Evolutionary conservation across 2,329 filamentous ascomycete genomes (phyloP).

Genomic region (Colletotrichum incanum): DNA sequence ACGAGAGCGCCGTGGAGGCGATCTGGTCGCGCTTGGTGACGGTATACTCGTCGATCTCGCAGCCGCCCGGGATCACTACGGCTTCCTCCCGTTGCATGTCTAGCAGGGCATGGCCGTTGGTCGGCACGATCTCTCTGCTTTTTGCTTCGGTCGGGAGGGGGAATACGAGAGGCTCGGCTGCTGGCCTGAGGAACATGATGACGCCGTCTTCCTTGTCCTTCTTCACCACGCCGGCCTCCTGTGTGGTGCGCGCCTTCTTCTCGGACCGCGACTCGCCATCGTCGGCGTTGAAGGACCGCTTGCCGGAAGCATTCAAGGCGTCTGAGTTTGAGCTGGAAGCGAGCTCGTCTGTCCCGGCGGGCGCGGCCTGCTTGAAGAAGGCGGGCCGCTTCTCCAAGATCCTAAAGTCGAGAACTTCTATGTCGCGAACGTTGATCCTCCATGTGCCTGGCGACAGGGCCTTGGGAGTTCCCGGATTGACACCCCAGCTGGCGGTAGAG

Average conservation of each 20-base stretch:
- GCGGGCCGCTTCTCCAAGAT: slow-evolving; percentile 70
- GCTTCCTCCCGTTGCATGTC: slow-evolving; percentile 67
- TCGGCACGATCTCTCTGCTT: slow-evolving; percentile 62
- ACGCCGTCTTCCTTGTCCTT: slow-evolving; percentile 62
- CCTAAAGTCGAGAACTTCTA: slow-evolving; percentile 71
- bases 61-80: slow-evolving; percentile 64
- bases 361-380: slow-evolving; percentile 52
- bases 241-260: slow-evolving; percentile 60
- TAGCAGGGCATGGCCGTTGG: slow-evolving; percentile 66
- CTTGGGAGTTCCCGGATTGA: slow-evolving; percentile 61
- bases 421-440: slow-evolving; percentile 66
- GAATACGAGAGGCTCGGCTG: slow-evolving; percentile 66
- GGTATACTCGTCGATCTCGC: slow-evolving; percentile 68
- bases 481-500: slow-evolving; percentile 54
- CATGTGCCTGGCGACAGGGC: slow-evolving; percentile 70
- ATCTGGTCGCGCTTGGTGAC: slow-evolving; percentile 72
- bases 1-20: slow-evolving; percentile 68
- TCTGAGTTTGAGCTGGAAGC: slow-evolving; percentile 52
- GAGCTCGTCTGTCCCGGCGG: slow-evolving; percentile 25
- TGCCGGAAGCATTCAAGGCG: slow-evolving; percentile 63
- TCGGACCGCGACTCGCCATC: slow-evolving; percentile 58
- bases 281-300: slow-evolving; percentile 65
- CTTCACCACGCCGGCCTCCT: slow-evolving; percentile 47
- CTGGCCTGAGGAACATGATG: slow-evolving; percentile 69
- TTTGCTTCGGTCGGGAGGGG: slow-evolving; percentile 64